phyloP scores from a whole-genome alignment of 768 basidiomycete species.

The Rhizopogon roseolus region DNA sequence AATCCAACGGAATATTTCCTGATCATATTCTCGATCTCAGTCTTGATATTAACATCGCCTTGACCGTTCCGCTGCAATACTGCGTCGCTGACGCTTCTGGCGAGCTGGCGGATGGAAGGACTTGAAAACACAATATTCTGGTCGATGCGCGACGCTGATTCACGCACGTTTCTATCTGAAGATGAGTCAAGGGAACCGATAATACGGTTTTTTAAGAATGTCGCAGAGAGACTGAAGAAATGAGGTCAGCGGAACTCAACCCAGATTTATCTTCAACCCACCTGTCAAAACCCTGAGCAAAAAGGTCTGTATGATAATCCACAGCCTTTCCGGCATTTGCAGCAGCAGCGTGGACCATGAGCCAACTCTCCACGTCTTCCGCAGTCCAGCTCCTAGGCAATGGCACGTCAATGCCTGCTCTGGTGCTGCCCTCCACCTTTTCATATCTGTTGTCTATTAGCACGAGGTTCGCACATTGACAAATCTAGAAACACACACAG shows the following conservation, averaged over 20 bases:
- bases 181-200: too few relatives aligned
- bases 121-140: not conserved
- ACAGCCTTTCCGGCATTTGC: slow-evolving; percentile 4
- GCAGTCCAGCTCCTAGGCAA: slow-evolving; percentile 21
- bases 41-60: not conserved
- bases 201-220: not conserved
- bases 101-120: not conserved
- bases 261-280: slow-evolving; percentile 2
- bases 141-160: not conserved
- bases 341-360: slow-evolving; percentile 17
- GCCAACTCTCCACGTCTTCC: slow-evolving; percentile 19
- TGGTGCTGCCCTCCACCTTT: slow-evolving; percentile 22
- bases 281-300: slow-evolving; percentile 35
- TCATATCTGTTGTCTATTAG: slow-evolving; percentile 22
- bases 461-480: not conserved
- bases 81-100: not conserved
- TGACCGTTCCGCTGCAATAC: not conserved
- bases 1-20: slow-evolving; percentile 29
- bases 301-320: slow-evolving; percentile 18
- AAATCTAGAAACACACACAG: slow-evolving; percentile 26
- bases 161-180: not conserved
- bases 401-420: slow-evolving; percentile 11
- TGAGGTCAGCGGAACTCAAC: not conserved
- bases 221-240: not conserved
- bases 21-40: slow-evolving; percentile 19